Percentiles rank a stretch among this genome's conserved stretches.
Evolutionary conservation across 2,329 filamentous ascomycete genomes (phyloP).

Genomic region (Cladosporium oxysporum): DNA sequence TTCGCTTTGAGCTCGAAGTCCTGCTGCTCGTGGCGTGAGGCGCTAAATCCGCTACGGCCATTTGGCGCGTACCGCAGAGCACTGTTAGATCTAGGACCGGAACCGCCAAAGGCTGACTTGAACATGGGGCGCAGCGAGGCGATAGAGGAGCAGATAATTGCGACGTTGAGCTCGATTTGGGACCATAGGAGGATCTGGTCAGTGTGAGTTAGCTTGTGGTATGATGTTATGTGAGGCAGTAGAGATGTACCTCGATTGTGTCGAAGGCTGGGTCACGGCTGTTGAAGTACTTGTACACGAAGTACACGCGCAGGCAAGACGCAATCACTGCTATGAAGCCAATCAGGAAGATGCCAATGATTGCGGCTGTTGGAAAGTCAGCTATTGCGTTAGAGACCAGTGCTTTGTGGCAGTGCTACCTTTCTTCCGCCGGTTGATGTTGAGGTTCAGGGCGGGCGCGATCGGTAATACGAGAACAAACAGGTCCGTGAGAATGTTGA

Average conservation of each 20-base stretch:
- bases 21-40: not conserved
- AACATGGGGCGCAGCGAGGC: slow-evolving; percentile 11
- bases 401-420: not conserved
- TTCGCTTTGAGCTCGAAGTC: not conserved
- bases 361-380: not conserved
- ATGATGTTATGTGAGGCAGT: not conserved
- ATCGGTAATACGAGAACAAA: not conserved
- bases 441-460: slow-evolving; percentile 2
- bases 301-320: slow-evolving; percentile 10
- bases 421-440: slow-evolving; percentile 8
- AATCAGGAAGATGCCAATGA: slow-evolving; percentile 12
- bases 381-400: not conserved
- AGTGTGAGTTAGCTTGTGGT: not conserved
- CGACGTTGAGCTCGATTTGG: slow-evolving; percentile 17
- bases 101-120: slow-evolving; percentile 2
- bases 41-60: not conserved
- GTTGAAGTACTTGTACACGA: slow-evolving; percentile 1
- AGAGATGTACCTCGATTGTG: slow-evolving; percentile 8
- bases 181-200: slow-evolving; percentile 26
- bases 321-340: slow-evolving; percentile 8
- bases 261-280: slow-evolving; percentile 1
- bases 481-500: slow-evolving; percentile 14
- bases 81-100: not conserved
- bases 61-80: not conserved
- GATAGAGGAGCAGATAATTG: slow-evolving; percentile 3